Base-by-base conservation (phyloP, 1,284 basidiomycete species). In the Rhodotorula sp. region DNA sequence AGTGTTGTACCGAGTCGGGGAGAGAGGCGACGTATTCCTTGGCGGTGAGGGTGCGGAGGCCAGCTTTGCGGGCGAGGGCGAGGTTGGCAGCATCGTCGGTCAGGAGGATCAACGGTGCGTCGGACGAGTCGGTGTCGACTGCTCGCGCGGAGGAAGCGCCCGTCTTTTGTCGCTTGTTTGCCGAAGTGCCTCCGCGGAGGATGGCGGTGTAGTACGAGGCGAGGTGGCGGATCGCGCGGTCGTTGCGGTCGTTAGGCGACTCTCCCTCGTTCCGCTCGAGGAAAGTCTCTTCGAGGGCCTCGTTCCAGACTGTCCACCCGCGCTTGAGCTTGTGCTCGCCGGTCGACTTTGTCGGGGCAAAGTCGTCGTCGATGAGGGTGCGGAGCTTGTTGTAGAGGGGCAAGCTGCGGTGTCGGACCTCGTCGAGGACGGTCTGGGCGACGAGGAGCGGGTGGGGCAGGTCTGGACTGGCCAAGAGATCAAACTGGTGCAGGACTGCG, bases 401-500 rank as follows among this genome's bases (percentile, higher is more conserved):
- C 47, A 99, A 83, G 0, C 92, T 95, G 43, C 96, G 87, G 81
- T 99, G 96, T 67, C 96, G 86, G 70, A 97, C 93, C 86, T 99
- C 97, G 77, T 97, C 92, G 62, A 97, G 84, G 1, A 97, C 94
- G 0, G 96, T 99, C 81, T 99, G 97, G 1, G 97, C 87, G 18
- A 99, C 84, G 65, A 99, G 89, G 66, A 97, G 87, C 31, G 79
- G 78, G 12, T 59, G 64, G 21, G 78, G 78, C 64, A 80, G 79
- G 0, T 92, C 91, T 8, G 84, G 81, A 0, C 91, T 90, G 80
- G 93, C 90, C 57, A 97, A 84, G 63, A 97, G 84, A 81, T 98
- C 95, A 90, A 97, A 96, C 91, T 97, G 80, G 23, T 93, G 88
- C 18, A 99, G 85, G 77, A 98, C 92, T 12, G 97, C 88, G 82